Evolutionary conservation across 2,329 filamentous ascomycete species (phyloP).

Genomic region (Thielaviopsis ethacetica): DNA sequence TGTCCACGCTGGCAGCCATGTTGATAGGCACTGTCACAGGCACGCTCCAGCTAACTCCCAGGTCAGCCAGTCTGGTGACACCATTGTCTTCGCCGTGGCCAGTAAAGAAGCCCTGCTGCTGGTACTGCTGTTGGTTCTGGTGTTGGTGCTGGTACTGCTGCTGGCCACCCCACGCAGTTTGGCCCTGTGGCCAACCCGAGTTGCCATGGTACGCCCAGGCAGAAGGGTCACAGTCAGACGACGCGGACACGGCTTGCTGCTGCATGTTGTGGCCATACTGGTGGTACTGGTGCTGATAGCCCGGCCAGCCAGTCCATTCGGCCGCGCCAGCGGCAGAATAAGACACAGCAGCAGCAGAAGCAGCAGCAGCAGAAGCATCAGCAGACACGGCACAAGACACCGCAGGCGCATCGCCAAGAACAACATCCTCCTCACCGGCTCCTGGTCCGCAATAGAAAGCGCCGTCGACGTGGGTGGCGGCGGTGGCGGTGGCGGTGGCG

Average conservation of each 20-base stretch:
- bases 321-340: neutral
- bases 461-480: too few relatives aligned
- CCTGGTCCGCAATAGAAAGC: too few relatives aligned
- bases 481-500: too few relatives aligned
- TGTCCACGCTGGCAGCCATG: neutral
- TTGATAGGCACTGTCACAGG: neutral
- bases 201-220: constrained; percentile 24
- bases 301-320: too few relatives aligned
- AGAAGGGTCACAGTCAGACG: constrained; percentile 14
- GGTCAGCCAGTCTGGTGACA: constrained; percentile 15
- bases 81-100: neutral
- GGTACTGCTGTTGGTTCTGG: constrained; percentile 20
- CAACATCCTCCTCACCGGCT: too few relatives aligned
- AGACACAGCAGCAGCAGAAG: neutral
- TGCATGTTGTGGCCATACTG: neutral
- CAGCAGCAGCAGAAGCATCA: neutral
- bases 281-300: too few relatives aligned
- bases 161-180: too few relatives aligned
- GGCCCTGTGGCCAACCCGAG: constrained; percentile 19
- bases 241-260: constrained; percentile 4
- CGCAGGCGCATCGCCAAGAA: too few relatives aligned
- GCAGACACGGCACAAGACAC: neutral
- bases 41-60: too few relatives aligned
- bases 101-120: too few relatives aligned
- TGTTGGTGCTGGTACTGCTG: too few relatives aligned